Conservation (phyloP, 345 rosid genomes). For the Salix koriyanagi region DNA sequence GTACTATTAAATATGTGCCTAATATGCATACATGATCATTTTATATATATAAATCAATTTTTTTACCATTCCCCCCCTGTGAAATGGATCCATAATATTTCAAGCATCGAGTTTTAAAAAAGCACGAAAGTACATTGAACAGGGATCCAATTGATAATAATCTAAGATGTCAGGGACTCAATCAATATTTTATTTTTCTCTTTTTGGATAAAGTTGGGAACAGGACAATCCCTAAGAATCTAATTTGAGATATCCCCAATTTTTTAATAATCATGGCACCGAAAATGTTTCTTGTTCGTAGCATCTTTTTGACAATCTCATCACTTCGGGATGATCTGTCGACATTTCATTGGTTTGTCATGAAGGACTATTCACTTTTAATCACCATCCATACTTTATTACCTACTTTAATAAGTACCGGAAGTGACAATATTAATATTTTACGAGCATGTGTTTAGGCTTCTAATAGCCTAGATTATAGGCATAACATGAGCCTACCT, state of each 20-base stretch:
- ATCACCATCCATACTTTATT: background rate
- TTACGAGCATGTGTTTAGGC: background rate
- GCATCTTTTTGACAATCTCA: background rate
- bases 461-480: constrained; percentile 4
- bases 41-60: no score
- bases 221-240: background rate
- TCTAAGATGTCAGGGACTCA: background rate
- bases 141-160: background rate
- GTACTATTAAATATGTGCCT: no score
- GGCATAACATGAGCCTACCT: constrained; percentile 4
- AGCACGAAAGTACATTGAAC: background rate
- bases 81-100: background rate
- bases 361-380: background rate
- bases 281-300: background rate
- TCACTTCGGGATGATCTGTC: background rate
- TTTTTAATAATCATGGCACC: background rate
- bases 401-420: background rate
- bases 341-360: background rate
- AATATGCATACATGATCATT: no score
- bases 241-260: background rate
- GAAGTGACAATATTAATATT: background rate
- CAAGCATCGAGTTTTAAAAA: background rate
- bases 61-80: no score
- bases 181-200: background rate
- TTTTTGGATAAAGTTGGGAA: background rate